phyloP scores from a whole-genome alignment of 176 grass and related monocot genomes.

The Tillandsia leiboldiana region DNA sequence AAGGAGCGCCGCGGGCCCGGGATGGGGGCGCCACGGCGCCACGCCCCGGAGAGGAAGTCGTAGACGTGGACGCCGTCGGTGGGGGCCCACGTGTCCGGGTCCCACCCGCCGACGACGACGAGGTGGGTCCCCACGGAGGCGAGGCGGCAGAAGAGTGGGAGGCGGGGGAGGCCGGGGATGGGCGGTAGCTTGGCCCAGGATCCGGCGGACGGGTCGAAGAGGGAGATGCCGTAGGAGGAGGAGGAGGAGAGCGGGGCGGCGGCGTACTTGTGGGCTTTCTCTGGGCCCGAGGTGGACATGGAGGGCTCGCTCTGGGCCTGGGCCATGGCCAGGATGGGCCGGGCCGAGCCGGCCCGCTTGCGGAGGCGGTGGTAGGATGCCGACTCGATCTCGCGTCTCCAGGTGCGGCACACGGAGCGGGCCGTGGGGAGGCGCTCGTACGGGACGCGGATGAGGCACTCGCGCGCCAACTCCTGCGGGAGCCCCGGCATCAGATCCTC shows the following conservation, averaged over 20 bases:
- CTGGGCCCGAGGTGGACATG: conserved; percentile 9
- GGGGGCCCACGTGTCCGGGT: conserved; percentile 67
- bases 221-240: conserved; percentile 33
- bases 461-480: conserved; percentile 75
- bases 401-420: conserved; percentile 57
- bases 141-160: conserved; percentile 81
- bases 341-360: conserved; percentile 24
- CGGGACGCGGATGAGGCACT: conserved; percentile 75
- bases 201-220: conserved; percentile 34
- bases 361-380: conserved; percentile 34
- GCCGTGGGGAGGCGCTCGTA: conserved; percentile 52
- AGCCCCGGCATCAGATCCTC: conserved; percentile 62
- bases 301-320: conserved; percentile 36
- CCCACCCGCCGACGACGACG: conserved; percentile 72
- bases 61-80: conserved; percentile 61
- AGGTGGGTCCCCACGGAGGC: conserved; percentile 40
- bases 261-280: neutral
- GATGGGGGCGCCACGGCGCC: conserved; percentile 39
- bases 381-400: conserved; percentile 71
- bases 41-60: conserved; percentile 48
- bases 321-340: conserved; percentile 24
- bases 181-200: conserved; percentile 40
- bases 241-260: neutral
- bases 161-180: conserved; percentile 14
- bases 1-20: conserved; percentile 57